A percentile compares a stretch with the other conserved stretches of the same genome.
These are phyloP conservation scores for Paramecium tetraurelia DNA, from an alignment of 73 alveolate species.

Conservation along the genomic window DNA sequence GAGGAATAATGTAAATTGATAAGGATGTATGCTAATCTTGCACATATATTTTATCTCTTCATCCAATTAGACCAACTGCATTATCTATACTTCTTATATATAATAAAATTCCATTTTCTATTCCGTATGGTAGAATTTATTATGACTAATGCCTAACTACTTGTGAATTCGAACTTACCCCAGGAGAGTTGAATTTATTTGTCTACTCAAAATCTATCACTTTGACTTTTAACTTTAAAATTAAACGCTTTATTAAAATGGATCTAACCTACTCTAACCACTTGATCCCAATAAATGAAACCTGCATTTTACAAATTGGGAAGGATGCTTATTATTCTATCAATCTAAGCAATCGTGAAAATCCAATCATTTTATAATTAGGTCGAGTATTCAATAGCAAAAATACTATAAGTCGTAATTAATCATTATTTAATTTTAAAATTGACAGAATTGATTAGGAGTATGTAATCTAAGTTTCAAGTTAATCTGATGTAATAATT, in stretches of 20 bases:
- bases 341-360: not conserved
- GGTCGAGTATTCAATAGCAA: not conserved
- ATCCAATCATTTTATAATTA: not conserved
- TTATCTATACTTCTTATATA: not conserved
- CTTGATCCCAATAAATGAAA: not conserved
- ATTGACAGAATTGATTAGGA: not conserved
- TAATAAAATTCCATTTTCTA: not conserved
- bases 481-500: not conserved
- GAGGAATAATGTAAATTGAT: not conserved
- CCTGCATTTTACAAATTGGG: not conserved
- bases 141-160: not conserved
- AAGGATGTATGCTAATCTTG: not conserved
- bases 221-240: not conserved
- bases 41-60: not conserved
- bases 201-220: not conserved
- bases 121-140: not conserved
- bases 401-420: not conserved
- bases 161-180: not conserved
- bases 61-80: not conserved
- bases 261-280: not conserved
- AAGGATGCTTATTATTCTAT: not conserved
- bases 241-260: not conserved
- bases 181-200: not conserved
- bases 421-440: not conserved
- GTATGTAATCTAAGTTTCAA: not conserved